Evolutionary conservation across 2,329 filamentous ascomycete species (phyloP).

Genomic region (Talaromyces piceae): DNA sequence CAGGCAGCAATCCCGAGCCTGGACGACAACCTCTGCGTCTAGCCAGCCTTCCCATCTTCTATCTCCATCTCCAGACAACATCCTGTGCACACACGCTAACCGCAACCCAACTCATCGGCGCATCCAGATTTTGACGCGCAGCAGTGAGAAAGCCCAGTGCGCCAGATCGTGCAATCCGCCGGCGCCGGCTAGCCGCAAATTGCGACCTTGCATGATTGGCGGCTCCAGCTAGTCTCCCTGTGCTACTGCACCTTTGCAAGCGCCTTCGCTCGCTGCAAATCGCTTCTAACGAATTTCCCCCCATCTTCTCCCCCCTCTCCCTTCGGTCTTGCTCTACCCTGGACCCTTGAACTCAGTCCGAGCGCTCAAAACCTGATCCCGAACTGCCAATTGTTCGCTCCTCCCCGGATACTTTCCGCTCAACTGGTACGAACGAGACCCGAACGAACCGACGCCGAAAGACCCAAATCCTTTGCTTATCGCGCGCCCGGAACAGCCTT

Average conservation of each 20-base stretch:
- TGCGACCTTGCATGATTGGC: slow-evolving; percentile 1
- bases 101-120: background rate
- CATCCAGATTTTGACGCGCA: background rate
- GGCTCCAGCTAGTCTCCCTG: background rate
- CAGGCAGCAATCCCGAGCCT: slow-evolving; percentile 1
- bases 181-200: background rate
- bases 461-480: background rate
- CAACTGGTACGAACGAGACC: background rate
- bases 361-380: background rate
- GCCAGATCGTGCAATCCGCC: background rate
- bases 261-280: slow-evolving; percentile 4
- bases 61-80: background rate
- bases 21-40: slow-evolving; percentile 1
- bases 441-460: background rate
- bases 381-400: background rate
- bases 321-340: background rate
- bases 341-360: background rate
- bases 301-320: background rate
- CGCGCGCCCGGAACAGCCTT: slow-evolving; percentile 7
- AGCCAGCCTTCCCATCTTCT: background rate
- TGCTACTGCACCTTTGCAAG: background rate
- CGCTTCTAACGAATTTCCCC: background rate
- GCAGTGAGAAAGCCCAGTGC: background rate
- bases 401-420: background rate
- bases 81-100: background rate